Conservation (phyloP, 306 rosid species). For the Lathyrus tuberosus region DNA sequence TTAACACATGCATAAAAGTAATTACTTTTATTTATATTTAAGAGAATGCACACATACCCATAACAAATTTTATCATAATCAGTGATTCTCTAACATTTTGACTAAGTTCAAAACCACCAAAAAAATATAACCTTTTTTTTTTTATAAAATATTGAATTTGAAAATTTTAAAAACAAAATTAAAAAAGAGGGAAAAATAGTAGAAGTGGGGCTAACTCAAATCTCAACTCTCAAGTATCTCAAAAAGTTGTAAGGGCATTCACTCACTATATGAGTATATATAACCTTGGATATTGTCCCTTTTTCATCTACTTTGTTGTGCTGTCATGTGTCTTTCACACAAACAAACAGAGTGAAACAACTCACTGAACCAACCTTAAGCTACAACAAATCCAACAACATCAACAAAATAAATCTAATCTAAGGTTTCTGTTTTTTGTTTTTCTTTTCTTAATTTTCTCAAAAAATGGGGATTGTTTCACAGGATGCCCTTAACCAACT, state of each 20-base stretch:
- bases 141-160: background rate
- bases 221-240: background rate
- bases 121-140: background rate
- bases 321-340: slow-evolving; percentile 7
- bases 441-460: slow-evolving; percentile 4
- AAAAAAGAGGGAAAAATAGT: background rate
- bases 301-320: background rate
- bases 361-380: background rate
- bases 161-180: background rate
- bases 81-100: background rate
- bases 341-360: background rate
- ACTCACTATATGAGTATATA: background rate
- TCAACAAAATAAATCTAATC: background rate
- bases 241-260: background rate
- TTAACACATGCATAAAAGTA: too few relatives aligned
- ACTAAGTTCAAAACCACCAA: background rate
- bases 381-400: slow-evolving; percentile 17
- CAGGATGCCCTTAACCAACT: slow-evolving; percentile 75
- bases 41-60: background rate
- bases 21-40: too few relatives aligned
- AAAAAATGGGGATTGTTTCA: slow-evolving; percentile 65
- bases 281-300: slow-evolving; percentile 1
- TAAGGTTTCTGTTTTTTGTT: background rate
- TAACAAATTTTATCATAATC: background rate
- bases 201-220: background rate